A percentile compares a stretch with the other conserved stretches of the same genome.
These are phyloP conservation scores for Starmera dryadoides DNA, from an alignment of 805 yeast genomes.

Conservation along the genomic window DNA sequence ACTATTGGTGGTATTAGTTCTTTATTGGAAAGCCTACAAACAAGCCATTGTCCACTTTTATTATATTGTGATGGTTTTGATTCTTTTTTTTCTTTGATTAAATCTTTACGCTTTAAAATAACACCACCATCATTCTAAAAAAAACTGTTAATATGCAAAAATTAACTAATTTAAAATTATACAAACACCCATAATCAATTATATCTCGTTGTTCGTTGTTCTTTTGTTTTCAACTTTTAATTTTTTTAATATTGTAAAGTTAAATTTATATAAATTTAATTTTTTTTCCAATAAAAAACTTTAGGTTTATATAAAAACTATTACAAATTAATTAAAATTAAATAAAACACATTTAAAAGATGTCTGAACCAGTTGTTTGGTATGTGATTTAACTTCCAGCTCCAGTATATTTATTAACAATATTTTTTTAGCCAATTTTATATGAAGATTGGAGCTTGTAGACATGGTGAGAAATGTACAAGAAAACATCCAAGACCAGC, in stretches of 20 bases:
- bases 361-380: conserved; percentile 15
- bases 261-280: too few relatives aligned
- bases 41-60: conserved; percentile 29
- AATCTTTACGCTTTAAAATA: conserved; percentile 51
- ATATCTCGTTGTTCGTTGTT: too few relatives aligned
- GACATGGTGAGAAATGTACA: conserved; percentile 87
- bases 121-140: conserved; percentile 66
- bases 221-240: too few relatives aligned
- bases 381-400: conserved; percentile 3
- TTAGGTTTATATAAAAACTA: too few relatives aligned
- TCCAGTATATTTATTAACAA: background rate
- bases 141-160: background rate
- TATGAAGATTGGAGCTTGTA: conserved; percentile 82
- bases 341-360: background rate
- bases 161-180: too few relatives aligned
- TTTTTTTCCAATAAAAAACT: background rate
- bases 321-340: background rate
- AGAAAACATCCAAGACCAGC: conserved; percentile 64
- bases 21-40: conserved; percentile 39
- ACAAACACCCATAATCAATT: too few relatives aligned
- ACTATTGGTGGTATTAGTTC: conserved; percentile 45
- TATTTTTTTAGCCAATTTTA: conserved; percentile 47
- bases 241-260: too few relatives aligned
- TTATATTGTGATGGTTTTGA: conserved; percentile 17
- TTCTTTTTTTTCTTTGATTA: conserved; percentile 20